phyloP scores from a whole-genome alignment of 257 asterid species.

The Nicotiana knightiana region DNA sequence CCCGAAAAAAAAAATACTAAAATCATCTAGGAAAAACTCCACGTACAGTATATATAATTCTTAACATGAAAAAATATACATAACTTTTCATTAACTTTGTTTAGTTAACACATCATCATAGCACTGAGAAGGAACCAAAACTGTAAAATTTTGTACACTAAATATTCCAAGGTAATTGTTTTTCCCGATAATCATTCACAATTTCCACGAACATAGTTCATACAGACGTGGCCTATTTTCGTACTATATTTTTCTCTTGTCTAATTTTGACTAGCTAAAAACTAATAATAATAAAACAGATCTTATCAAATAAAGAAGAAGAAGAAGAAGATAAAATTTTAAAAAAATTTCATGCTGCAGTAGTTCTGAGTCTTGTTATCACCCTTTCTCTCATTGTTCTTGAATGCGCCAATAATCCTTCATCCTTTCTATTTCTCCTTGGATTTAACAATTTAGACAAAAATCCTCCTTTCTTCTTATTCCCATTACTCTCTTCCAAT shows the following conservation, averaged over 20 bases:
- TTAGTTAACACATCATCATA: background rate
- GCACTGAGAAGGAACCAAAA: background rate
- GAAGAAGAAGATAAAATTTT: background rate
- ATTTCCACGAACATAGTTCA: background rate
- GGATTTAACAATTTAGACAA: slow-evolving; percentile 51
- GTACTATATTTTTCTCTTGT: background rate
- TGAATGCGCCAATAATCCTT: slow-evolving; percentile 37
- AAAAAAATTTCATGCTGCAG: background rate
- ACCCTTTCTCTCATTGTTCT: slow-evolving; percentile 43
- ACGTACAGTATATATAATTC: too few relatives aligned
- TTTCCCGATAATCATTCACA: background rate
- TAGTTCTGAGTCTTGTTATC: slow-evolving; percentile 1
- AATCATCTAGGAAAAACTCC: background rate
- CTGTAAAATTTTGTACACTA: background rate
- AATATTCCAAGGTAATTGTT: background rate
- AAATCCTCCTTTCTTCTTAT: slow-evolving; percentile 47
- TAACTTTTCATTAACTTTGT: too few relatives aligned
- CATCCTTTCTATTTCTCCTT: slow-evolving; percentile 19
- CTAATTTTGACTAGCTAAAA: background rate
- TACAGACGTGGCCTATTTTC: background rate
- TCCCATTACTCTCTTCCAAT: slow-evolving; percentile 15
- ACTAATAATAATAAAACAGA: background rate
- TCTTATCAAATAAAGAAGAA: background rate
- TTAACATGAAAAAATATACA: too few relatives aligned
- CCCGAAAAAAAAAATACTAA: too few relatives aligned